phyloP scores from a whole-genome alignment of 257 asterid species.

The Solanum peruvianum region DNA sequence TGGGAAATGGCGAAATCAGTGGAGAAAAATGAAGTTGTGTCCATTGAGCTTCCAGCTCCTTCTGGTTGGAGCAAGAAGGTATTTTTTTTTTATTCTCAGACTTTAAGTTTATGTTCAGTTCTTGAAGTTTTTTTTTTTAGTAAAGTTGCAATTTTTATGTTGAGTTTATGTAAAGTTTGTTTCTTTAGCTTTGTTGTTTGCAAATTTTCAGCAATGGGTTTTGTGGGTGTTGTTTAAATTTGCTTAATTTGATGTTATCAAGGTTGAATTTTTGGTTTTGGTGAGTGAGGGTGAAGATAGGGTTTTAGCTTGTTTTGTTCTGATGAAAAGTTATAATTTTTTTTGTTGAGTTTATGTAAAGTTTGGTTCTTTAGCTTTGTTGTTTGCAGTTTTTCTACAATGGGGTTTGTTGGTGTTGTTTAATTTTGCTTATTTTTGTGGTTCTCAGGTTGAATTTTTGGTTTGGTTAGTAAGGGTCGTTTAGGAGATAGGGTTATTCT shows the following conservation, averaged over 20 bases:
- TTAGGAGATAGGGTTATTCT: background rate
- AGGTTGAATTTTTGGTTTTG: background rate
- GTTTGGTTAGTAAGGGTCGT: background rate
- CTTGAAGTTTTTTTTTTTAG: background rate
- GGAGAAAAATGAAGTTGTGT: background rate
- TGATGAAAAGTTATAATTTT: background rate
- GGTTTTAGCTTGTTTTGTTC: background rate
- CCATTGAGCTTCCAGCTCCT: conserved; percentile 1
- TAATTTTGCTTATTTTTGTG: background rate
- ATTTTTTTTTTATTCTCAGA: background rate
- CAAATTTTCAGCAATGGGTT: background rate
- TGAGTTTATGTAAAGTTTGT: background rate
- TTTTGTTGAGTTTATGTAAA: background rate
- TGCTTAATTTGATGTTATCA: background rate
- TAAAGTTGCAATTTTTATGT: background rate
- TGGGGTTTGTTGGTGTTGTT: background rate
- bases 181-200: background rate
- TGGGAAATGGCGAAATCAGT: background rate
- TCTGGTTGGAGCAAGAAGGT: conserved; percentile 1
- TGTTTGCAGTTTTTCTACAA: background rate
- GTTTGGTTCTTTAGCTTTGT: background rate
- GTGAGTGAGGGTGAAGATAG: background rate
- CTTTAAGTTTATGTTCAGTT: background rate
- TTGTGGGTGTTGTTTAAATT: background rate
- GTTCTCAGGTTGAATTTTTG: background rate